A percentile compares a stretch with the other conserved stretches of the same genome.
These are phyloP conservation scores for Staphylotrichum longicolle DNA, from an alignment of 495 filamentous ascomycete genomes.

Conservation along the genomic window DNA sequence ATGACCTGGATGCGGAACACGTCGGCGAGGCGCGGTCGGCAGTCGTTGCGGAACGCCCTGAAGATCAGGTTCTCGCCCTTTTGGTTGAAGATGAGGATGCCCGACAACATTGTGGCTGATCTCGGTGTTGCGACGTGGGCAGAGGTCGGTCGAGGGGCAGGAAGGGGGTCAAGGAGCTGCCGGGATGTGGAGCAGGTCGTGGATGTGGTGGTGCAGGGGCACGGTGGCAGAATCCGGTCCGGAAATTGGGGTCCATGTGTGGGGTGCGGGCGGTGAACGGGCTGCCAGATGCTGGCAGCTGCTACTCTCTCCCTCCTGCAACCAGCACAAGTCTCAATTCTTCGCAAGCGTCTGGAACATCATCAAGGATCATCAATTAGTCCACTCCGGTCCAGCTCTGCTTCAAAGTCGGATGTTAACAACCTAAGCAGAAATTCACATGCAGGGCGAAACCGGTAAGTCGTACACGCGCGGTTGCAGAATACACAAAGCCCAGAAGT, in stretches of 20 bases:
- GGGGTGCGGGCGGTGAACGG: too few relatives aligned
- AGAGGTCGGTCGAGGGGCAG: not conserved
- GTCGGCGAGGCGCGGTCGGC: constrained; percentile 92
- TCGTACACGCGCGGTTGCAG: too few relatives aligned
- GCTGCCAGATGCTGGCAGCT: too few relatives aligned
- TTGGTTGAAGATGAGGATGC: constrained; percentile 97
- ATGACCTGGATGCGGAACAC: constrained; percentile 99
- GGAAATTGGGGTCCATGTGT: not conserved
- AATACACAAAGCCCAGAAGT: too few relatives aligned
- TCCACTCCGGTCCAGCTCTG: too few relatives aligned
- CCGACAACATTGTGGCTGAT: constrained; percentile 75
- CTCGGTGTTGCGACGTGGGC: not conserved
- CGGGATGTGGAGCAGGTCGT: not conserved
- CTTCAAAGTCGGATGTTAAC: too few relatives aligned
- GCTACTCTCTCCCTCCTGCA: too few relatives aligned
- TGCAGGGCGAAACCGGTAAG: too few relatives aligned
- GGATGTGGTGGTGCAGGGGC: not conserved
- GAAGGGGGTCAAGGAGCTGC: not conserved
- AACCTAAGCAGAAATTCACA: too few relatives aligned
- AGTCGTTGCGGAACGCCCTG: constrained; percentile 96
- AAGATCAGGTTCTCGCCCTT: constrained; percentile 99
- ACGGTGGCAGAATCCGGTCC: constrained; percentile 4
- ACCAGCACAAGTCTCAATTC: too few relatives aligned
- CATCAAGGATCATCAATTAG: too few relatives aligned
- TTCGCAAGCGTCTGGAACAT: too few relatives aligned